Conservation (phyloP, 1,139 yeast genomes). For the Magnusiomyces fungicola region DNA sequence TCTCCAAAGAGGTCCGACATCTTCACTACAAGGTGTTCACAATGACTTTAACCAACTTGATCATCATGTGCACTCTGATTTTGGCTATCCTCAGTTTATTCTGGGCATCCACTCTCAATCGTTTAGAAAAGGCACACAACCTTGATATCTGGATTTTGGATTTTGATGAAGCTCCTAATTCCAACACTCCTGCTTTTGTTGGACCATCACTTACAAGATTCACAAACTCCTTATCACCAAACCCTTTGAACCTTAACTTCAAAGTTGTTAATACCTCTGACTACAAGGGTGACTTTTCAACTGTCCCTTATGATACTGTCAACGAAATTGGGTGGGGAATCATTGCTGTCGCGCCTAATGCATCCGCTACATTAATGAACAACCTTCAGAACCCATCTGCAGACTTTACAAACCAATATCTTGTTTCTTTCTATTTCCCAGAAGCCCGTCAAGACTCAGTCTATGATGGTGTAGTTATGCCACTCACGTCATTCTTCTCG, state of each 20-base stretch:
- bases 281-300: conserved; percentile 5
- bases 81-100: conserved; percentile 42
- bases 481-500: conserved; percentile 11
- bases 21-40: background rate
- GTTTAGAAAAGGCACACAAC: conserved; percentile 36
- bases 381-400: conserved; percentile 10
- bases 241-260: conserved; percentile 6
- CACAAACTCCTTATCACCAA: conserved; percentile 46
- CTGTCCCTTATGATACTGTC: conserved; percentile 11
- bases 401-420: background rate
- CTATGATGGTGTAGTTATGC: background rate
- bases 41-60: conserved; percentile 1
- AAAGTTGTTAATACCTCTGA: conserved; percentile 8
- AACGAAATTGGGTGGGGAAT: conserved; percentile 22
- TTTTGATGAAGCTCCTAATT: conserved; percentile 34
- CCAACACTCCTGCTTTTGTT: conserved; percentile 9
- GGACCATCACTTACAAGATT: conserved; percentile 48
- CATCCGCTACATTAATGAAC: conserved; percentile 15
- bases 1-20: background rate
- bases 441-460: conserved; percentile 9
- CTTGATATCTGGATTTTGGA: conserved; percentile 42
- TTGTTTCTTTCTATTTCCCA: conserved; percentile 6
- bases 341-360: conserved; percentile 18
- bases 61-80: conserved; percentile 11
- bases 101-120: conserved; percentile 51